These are phyloP conservation scores for Xanthoconium separans DNA, from an alignment of 1,284 basidiomycete genomes.

Conservation along the genomic window DNA sequence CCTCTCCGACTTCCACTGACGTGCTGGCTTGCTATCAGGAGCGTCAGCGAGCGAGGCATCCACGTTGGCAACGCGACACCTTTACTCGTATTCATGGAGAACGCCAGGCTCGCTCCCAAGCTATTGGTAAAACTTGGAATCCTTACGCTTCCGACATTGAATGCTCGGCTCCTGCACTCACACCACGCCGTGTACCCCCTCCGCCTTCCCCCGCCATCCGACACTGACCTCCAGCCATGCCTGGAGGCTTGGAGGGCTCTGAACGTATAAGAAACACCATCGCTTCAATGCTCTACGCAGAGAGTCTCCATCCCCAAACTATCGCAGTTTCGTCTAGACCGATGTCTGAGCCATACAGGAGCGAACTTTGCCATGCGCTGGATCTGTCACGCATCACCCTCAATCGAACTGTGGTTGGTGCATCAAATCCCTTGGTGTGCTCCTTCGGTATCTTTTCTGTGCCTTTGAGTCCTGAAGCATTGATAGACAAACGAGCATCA, in stretches of 20 bases:
- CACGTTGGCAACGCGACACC: neutral
- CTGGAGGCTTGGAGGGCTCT: conserved; percentile 1
- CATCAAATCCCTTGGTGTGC: neutral
- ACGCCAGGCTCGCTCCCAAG: neutral
- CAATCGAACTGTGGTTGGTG: neutral
- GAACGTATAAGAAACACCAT: neutral
- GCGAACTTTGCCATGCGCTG: conserved; percentile 6
- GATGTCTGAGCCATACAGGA: conserved; percentile 4
- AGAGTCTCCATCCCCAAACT: neutral
- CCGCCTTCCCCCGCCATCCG: neutral
- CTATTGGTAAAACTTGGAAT: too few relatives aligned
- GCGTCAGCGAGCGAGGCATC: neutral
- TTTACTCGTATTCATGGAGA: neutral
- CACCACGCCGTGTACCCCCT: neutral
- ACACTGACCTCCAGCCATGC: too few relatives aligned
- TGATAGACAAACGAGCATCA: neutral
- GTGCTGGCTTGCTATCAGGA: neutral
- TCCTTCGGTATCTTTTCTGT: too few relatives aligned
- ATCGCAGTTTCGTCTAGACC: neutral
- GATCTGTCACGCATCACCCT: neutral
- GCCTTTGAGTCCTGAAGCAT: neutral
- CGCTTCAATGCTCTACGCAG: neutral
- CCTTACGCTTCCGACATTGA: neutral
- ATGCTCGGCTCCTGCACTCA: neutral
- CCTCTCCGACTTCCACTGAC: neutral